Percentiles rank a stretch among this genome's conserved stretches.
Evolutionary conservation across 805 yeast species (phyloP).

Genomic region (Teunomyces aglyptinius): DNA sequence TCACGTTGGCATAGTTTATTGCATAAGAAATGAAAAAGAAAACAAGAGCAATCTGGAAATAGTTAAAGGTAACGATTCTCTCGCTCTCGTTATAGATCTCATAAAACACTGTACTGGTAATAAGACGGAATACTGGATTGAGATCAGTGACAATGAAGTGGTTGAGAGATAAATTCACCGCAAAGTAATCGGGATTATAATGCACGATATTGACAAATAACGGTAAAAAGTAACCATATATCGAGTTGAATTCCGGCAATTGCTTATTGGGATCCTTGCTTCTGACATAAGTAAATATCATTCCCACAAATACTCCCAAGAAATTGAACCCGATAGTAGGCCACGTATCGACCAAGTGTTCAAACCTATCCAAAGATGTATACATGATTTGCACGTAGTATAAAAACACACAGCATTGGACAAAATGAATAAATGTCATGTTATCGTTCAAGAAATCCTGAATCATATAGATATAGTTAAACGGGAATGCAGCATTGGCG

Average conservation of each 20-base stretch:
- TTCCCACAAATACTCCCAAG: slow-evolving; percentile 30
- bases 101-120: slow-evolving; percentile 30
- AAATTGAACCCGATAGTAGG: slow-evolving; percentile 32
- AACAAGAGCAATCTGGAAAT: slow-evolving; percentile 23
- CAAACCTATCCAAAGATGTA: slow-evolving; percentile 16
- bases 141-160: slow-evolving; percentile 32
- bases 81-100: slow-evolving; percentile 29
- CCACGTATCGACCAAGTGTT: slow-evolving; percentile 15
- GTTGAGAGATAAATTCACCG: slow-evolving; percentile 34
- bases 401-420: slow-evolving; percentile 29
- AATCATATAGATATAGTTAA: slow-evolving; percentile 20
- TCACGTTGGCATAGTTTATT: slow-evolving; percentile 25
- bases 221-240: slow-evolving; percentile 37
- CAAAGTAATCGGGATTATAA: slow-evolving; percentile 21
- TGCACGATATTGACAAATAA: slow-evolving; percentile 21
- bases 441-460: slow-evolving; percentile 41
- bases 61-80: slow-evolving; percentile 16
- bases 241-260: slow-evolving; percentile 38
- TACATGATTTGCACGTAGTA: slow-evolving; percentile 33
- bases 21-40: slow-evolving; percentile 21
- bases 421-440: slow-evolving; percentile 27
- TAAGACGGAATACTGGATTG: slow-evolving; percentile 26
- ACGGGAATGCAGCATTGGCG: slow-evolving; percentile 7
- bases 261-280: slow-evolving; percentile 17
- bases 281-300: slow-evolving; percentile 22